Evolutionary conservation across 495 filamentous ascomycete species (phyloP).

Genomic region (Podospora pseudocomata): DNA sequence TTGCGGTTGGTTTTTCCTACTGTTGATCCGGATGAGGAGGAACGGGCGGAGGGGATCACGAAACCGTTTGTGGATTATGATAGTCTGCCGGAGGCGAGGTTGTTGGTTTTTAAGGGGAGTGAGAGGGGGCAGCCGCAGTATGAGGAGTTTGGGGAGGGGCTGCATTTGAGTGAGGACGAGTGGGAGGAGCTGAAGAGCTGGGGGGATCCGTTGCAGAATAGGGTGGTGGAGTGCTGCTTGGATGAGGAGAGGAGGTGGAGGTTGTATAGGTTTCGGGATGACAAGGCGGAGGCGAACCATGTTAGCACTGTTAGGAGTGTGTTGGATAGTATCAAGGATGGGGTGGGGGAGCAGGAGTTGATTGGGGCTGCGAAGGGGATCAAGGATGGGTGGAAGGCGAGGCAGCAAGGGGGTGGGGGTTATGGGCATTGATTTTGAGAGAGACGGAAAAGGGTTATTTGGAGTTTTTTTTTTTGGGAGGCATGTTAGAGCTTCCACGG

Average conservation of each 20-base stretch:
- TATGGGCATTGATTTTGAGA: slow-evolving; percentile 1
- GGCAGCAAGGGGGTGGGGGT: not conserved
- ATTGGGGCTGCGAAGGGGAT: slow-evolving; percentile 60
- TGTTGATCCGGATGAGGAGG: slow-evolving; percentile 64
- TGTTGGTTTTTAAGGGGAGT: slow-evolving; percentile 44
- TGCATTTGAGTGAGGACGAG: slow-evolving; percentile 68
- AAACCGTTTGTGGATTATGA: slow-evolving; percentile 57
- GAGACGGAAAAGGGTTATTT: not conserved
- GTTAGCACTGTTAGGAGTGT: slow-evolving; percentile 75
- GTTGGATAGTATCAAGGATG: slow-evolving; percentile 78
- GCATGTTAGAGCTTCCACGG: not conserved
- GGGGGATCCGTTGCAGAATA: slow-evolving; percentile 67
- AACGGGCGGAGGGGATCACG: slow-evolving; percentile 57
- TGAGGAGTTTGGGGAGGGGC: slow-evolving; percentile 52
- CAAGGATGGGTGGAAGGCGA: slow-evolving; percentile 66
- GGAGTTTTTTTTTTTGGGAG: not conserved
- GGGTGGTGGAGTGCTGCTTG: slow-evolving; percentile 83
- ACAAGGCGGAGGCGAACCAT: slow-evolving; percentile 89
- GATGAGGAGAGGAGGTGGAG: slow-evolving; percentile 72
- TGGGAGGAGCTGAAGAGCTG: slow-evolving; percentile 79
- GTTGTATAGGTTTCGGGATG: slow-evolving; percentile 80
- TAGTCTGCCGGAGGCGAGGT: slow-evolving; percentile 46
- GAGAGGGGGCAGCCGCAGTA: slow-evolving; percentile 54
- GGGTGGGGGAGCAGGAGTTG: slow-evolving; percentile 52
- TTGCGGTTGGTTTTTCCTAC: slow-evolving; percentile 71